A percentile compares a stretch with the other conserved stretches of the same genome.
Evolutionary conservation across 2,329 filamentous ascomycete genomes (phyloP).

Genomic region (Tolypocladium album): DNA sequence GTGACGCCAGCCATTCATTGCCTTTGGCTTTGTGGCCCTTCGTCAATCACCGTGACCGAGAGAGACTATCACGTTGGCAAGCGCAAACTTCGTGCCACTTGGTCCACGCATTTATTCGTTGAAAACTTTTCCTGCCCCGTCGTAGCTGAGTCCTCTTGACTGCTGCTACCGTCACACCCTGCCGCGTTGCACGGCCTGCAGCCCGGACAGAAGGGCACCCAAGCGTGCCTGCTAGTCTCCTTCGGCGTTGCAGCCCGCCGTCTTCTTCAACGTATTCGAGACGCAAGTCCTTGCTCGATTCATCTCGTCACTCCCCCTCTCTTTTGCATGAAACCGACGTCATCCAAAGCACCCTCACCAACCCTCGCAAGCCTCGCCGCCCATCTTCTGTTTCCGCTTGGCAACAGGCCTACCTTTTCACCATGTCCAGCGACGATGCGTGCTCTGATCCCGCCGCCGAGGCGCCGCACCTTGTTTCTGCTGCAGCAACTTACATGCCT

Average conservation of each 20-base stretch:
- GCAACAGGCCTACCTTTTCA: not conserved
- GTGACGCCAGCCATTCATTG: not conserved
- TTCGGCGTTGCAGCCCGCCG: no score
- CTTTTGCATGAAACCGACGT: not conserved
- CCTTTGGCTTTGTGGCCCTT: not conserved
- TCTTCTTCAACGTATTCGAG: not conserved
- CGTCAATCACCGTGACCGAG: not conserved
- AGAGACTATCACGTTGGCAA: not conserved
- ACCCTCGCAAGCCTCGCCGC: not conserved
- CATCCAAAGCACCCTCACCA: not conserved
- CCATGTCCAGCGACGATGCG: not conserved
- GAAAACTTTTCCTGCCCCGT: not conserved
- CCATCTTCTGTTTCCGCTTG: not conserved
- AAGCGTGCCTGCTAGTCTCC: not conserved
- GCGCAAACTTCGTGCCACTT: not conserved
- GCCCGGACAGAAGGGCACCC: not conserved
- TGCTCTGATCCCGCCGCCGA: not conserved
- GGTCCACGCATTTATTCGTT: not conserved
- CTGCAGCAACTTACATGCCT: slow-evolving; percentile 11
- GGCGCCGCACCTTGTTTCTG: not conserved
- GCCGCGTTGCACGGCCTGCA: not conserved
- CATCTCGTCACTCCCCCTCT: not conserved
- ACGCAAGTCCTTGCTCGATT: not conserved
- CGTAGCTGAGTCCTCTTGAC: not conserved
- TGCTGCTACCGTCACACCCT: not conserved